These are phyloP conservation scores for Trichoderma breve DNA, from an alignment of 2,329 filamentous ascomycete species.

Conservation along the genomic window DNA sequence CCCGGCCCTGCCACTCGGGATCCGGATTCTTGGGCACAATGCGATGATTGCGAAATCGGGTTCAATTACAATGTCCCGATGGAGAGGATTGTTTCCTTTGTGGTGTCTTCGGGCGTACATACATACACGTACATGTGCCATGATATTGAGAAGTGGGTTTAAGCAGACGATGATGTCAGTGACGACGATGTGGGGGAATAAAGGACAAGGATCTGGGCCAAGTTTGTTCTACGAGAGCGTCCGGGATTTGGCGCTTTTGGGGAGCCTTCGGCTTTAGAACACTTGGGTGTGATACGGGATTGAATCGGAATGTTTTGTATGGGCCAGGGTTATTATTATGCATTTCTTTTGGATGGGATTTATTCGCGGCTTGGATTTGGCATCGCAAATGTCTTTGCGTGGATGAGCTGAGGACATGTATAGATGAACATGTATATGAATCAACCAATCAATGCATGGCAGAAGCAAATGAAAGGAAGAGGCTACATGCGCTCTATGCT, in stretches of 20 bases:
- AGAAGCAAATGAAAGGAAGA: neutral
- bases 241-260: neutral
- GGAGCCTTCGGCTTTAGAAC: neutral
- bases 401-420: neutral
- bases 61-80: neutral
- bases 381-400: neutral
- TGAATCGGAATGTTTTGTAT: neutral
- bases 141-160: neutral
- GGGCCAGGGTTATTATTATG: neutral
- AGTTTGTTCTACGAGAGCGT: neutral
- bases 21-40: constrained; percentile 20
- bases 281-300: neutral
- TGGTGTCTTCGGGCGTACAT: neutral
- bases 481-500: neutral
- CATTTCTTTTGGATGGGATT: neutral
- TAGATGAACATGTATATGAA: neutral
- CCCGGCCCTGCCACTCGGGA: constrained; percentile 9
- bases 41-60: neutral
- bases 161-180: constrained; percentile 2
- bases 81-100: neutral
- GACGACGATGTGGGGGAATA: neutral
- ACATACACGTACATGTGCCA: neutral
- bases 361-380: neutral
- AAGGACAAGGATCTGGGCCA: neutral
- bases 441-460: neutral